phyloP scores from a whole-genome alignment of 1,139 yeast species.

The Saccharomyces hybrid region DNA sequence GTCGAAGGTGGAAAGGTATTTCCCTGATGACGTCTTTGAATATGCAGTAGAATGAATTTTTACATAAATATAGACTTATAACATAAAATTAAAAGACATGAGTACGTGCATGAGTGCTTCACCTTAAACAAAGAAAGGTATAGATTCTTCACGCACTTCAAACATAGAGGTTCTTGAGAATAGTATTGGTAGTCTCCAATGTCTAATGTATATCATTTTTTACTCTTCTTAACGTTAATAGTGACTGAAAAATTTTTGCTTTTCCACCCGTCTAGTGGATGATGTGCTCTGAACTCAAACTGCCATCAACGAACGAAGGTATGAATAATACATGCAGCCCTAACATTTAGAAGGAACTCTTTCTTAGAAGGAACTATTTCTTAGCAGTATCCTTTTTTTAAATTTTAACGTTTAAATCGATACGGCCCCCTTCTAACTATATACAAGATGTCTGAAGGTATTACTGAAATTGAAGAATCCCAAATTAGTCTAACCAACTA shows the following conservation, averaged over 20 bases:
- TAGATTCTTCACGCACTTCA: too few species aligned
- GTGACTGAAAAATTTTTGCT: conserved; percentile 20
- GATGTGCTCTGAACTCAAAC: conserved; percentile 5
- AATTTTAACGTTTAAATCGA: not conserved
- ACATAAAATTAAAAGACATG: not conserved
- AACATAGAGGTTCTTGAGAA: too few species aligned
- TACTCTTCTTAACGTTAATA: conserved; percentile 4
- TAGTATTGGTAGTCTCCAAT: too few species aligned
- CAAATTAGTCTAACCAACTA: conserved; percentile 83
- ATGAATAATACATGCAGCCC: not conserved
- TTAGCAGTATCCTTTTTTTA: too few species aligned
- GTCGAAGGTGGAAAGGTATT: conserved; percentile 17
- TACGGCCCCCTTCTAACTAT: not conserved
- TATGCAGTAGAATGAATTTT: conserved; percentile 8
- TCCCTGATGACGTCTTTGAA: conserved; percentile 17
- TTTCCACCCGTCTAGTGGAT: not conserved
- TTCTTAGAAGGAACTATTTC: too few species aligned
- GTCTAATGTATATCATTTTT: too few species aligned
- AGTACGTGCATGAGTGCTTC: too few species aligned
- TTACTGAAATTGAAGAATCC: conserved; percentile 75
- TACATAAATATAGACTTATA: not conserved
- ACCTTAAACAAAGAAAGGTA: too few species aligned
- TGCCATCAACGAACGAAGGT: not conserved
- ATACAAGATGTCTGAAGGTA: conserved; percentile 38
- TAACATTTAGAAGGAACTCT: not conserved